Base-by-base conservation (phyloP, 108 stramenopile genomes). In the Poteriospumella lacustris region DNA sequence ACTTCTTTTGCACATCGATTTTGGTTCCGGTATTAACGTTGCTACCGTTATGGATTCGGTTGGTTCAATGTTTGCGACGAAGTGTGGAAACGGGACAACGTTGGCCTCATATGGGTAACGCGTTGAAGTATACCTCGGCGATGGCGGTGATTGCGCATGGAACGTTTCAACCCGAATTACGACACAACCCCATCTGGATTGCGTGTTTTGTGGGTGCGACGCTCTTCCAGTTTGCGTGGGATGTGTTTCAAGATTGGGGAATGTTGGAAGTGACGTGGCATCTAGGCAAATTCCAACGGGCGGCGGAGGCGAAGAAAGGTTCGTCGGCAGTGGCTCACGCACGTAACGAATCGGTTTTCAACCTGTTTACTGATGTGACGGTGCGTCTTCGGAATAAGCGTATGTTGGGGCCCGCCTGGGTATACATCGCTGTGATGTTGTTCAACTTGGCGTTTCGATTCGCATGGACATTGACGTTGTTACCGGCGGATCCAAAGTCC, bases 241-340 rank as follows among this genome's bases (percentile, higher is more conserved):
- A 84, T 77, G 59, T 84, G 29, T 3, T 77, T 36, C 81, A 82
- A 78, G 83, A 84, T 68, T 84, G 83, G 83, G 81, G 81, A 70
- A 81, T 84, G 44, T 39, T 84, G 19, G n/a, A 64, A 64, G 3
- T 26, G 62, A 3, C 31, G 2, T 9, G 62, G 3, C 31, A 26
- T 59, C 72, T 76, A 76, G 76, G 79, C n/a, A 44, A 0, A 41
- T 36, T 58, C 0, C 68, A 1, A n/a, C 38, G 69, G 43, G 59
- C 28, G 59, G 59, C 26, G 59, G 69, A 41, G 5, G 43, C 36
- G 28, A 44, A 26, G 0, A 67, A 0, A 38, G 78, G 0, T 79
- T 77, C 24, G 42, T 79, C 5, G 72, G 68, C 77, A 69, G 78
- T 29, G 44, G 78, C 0, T 68, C 78, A 47, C 9, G 9, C 5